Evolutionary conservation across 805 yeast genomes (phyloP), one percentile per base, ranked within the genome.

Genomic region (Hyphopichia homilentoma): DNA sequence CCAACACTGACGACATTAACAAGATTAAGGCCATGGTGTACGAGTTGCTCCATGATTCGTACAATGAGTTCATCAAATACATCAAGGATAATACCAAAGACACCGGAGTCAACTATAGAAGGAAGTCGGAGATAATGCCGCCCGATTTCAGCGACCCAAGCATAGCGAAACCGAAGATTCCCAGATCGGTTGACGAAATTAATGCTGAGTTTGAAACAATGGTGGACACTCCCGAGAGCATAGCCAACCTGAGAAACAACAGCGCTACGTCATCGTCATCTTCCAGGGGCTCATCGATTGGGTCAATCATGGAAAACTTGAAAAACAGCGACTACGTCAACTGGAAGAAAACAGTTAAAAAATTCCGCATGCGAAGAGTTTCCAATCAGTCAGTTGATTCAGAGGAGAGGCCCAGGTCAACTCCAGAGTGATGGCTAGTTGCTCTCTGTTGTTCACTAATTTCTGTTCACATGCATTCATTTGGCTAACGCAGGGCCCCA

Each of bases 11-110:
- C 8, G 43, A 38, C 27, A 37, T 48, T 21, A 24, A 33, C 23
- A 38, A 34, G 25, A 44, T 46, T 16, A 43, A 40, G 27, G 38
- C 36, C 31, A 35, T 44, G 22, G 41, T 59, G 4, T 55, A 50
- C 35, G 68, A 59, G 40, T 38, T 64, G 23, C 47, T 59, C 19
- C 34, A 43, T 34, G 63, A 54, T 38, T 53, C 55, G 29, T 63
- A 54, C 40, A 47, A 52, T 39, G 68, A 60, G 41, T 64, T 59
- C 19, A 33, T 58, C 19, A 45, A 41, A 33, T 30, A 35, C 32
- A 44, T 46, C 16, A 41, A 48, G n/a, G 41, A 35, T 29, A 17
- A 23, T 19, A 36, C 35, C 17, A 16, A 14, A 8, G 14, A 27
- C 13, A 27, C 18, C 9, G 30, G 23, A 2, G 16, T 11, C 16